Evolutionary conservation across 441 rosid species (phyloP), one percentile per base, ranked within the genome.

Genomic region (Eruca vesicaria): DNA sequence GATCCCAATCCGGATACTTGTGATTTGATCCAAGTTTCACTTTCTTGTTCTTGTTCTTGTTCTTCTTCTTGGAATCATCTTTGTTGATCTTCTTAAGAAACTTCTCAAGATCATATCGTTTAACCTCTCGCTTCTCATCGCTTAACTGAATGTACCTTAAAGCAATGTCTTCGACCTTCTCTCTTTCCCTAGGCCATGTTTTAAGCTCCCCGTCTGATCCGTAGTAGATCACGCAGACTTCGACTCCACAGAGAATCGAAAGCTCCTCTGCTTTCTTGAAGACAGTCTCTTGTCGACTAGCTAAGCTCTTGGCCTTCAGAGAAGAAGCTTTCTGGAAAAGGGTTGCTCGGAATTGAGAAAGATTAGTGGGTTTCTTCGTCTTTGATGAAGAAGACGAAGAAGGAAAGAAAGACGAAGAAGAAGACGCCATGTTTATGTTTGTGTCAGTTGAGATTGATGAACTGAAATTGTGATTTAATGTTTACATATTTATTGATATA

Each of bases 201-300:
- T 55, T 43, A 9, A 75, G 73, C 69, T 15, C 33, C 3, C 82
- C 79, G 56, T 75, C 29, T 15, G 76, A 21, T 9, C 55, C 73
- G 60, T 75, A 79, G 18, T n/a, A 60, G 65, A 75, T 64, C 45
- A 79, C 76, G 45, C 79, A 66, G 16, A 79, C 73, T 5, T 71
- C 59, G 69, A 52, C 50, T 14, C 45, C 82, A 62, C 77, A 75
- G 36, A 75, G 79, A 50, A 12, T 10, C 11, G 79, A 71, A 71
- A 79, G 79, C 73, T 79, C 77, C 11, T 2, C 0, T 52, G 82
- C 82, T 70, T 75, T 75, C 73, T 19, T 79, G 52, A 74, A 70
- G 55, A 79, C 66, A 7, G 82, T 79, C 3, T 36, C 35, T 63
- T 14, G 63, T 62, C 73, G 64, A 45, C 60, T 79, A 6, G 16